A percentile compares a stretch with the other conserved stretches of the same genome.
Conservation (phyloP, 345 rosid species). For the Lumnitzera littorea region DNA sequence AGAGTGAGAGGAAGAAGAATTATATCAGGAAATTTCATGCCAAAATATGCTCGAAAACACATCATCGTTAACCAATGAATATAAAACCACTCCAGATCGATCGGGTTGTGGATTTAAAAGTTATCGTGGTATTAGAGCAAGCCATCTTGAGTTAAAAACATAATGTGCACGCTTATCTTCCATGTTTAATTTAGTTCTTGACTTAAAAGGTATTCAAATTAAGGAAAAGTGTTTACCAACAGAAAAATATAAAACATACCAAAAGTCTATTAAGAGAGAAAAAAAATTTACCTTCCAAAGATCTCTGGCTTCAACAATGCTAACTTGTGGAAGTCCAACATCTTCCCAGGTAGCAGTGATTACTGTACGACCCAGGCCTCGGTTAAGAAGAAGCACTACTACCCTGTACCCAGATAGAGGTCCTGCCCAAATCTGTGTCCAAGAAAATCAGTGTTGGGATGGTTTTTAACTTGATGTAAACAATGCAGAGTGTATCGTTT, state of each 20-base stretch:
- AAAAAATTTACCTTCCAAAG: conserved; percentile 57
- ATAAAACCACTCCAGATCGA: neutral
- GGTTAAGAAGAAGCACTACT: conserved; percentile 57
- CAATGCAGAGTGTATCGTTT: neutral
- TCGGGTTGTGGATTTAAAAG: neutral
- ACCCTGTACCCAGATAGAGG: conserved; percentile 54
- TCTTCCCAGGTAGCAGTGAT: conserved; percentile 72
- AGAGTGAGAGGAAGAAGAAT: conserved; percentile 2
- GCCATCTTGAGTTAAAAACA: no score
- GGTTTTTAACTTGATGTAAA: neutral
- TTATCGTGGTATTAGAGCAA: no score
- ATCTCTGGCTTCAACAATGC: conserved; percentile 57
- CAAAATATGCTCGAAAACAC: neutral
- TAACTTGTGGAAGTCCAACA: conserved; percentile 46
- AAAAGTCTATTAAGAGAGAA: no score
- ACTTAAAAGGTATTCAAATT: no score
- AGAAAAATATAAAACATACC: no score
- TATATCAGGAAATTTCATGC: neutral
- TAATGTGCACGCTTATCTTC: no score
- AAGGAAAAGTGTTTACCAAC: no score
- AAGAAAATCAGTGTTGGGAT: no score
- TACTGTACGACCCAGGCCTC: conserved; percentile 23
- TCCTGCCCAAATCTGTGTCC: conserved; percentile 68
- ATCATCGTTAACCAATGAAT: conserved; percentile 4
- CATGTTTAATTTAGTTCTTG: no score